Evolutionary conservation across 2,329 filamentous ascomycete genomes (phyloP).

Genomic region (Trichoderma guizhouense): DNA sequence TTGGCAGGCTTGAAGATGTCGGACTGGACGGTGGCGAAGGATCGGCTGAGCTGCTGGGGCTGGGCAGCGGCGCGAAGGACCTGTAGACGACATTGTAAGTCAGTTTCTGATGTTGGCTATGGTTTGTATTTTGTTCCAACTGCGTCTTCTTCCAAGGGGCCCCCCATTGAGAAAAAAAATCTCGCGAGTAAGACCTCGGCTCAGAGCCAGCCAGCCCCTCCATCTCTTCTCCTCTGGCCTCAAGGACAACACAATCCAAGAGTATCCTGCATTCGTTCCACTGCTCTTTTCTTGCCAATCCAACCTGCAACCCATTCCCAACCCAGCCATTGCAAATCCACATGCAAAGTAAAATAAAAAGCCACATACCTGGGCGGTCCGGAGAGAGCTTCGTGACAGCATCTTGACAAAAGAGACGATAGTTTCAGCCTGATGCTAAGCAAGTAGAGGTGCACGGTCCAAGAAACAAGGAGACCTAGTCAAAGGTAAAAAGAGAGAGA

Average conservation of each 20-base stretch:
- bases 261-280: not conserved
- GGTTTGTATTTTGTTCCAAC: not conserved
- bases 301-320: not conserved
- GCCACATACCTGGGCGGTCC: constrained; percentile 55
- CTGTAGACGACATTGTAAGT: constrained; percentile 33
- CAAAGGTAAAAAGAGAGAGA: not conserved
- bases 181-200: not conserved
- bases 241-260: not conserved
- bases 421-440: not conserved
- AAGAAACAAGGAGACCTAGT: constrained; percentile 9
- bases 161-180: not conserved
- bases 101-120: constrained; percentile 21
- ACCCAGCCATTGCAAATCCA: not conserved
- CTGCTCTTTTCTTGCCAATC: not conserved
- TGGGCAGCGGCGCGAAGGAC: constrained; percentile 51
- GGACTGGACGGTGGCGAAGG: constrained; percentile 78
- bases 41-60: constrained; percentile 47
- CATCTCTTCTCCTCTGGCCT: not conserved
- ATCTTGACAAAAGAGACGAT: constrained; percentile 38
- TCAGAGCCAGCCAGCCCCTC: not conserved
- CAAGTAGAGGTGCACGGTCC: not conserved
- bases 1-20: constrained; percentile 99
- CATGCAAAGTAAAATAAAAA: constrained; percentile 14
- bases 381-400: constrained; percentile 56
- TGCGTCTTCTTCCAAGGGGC: not conserved